Evolutionary conservation across 1,284 basidiomycete species (phyloP), one percentile per base, ranked within the genome.

Genomic region (Puccinia triticina): DNA sequence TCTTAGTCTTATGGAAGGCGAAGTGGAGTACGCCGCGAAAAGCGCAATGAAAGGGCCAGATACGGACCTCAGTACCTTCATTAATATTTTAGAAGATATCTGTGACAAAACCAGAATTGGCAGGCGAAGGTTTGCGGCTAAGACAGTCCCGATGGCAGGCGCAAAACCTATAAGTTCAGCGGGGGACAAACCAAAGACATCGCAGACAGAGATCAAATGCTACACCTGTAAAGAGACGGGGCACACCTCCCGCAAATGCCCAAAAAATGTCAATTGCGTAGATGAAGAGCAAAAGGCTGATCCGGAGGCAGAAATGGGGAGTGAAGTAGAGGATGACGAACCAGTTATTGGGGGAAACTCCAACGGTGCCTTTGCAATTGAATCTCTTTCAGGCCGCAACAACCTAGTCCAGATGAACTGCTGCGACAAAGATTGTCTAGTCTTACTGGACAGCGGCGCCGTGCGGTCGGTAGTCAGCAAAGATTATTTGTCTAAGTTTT

Each of bases 61-160:
- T 8, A 21, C 21, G 5, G 55, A 59, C 21, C 8, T 59, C 7
- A 29, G 55, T 29, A 59, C 23, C 55, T 21, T 59, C 7, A 59
- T 59, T n/a, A 59, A 59, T 59, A 21, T 59, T 21, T 21, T 59
- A 59, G 23, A 59, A 59, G 55, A 59, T 59, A 59, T 59, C 8
- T 7, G 8, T 23, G 55, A 59, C 23, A 29, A 59, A 29, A 59
- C 55, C 7, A 59, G 55, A 8, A 7, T 59, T n/a, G 55, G 55
- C 8, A 7, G 55, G 8, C 8, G 21, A 21, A 59, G 29, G 23
- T n/a, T 59, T 59, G 8, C 21, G 21, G 8, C 29, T 7, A 23
- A 23, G 8, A 10, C 55, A n/a, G 23, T 29, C 23, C n/a, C n/a
- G n/a, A n/a, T n/a, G n/a, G n/a, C n/a, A n/a, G n/a, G n/a, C n/a